A percentile compares a stretch with the other conserved stretches of the same genome.
phyloP scores from a whole-genome alignment of 345 rosid genomes.

The Gossypium ekmanianum region DNA sequence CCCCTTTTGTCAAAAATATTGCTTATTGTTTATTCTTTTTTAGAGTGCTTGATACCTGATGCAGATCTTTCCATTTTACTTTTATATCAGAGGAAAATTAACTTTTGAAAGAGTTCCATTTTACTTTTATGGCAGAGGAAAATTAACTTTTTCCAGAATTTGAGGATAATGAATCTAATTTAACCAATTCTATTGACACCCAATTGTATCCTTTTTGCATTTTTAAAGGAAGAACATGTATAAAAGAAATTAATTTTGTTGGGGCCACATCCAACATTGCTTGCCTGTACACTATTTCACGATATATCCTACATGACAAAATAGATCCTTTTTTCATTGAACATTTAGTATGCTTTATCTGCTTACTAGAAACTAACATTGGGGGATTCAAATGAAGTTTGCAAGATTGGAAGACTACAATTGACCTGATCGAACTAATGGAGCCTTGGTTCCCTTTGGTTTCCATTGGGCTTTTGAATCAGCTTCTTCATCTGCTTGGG shows the following conservation, averaged over 20 bases:
- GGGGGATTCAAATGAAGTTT: constrained; percentile 42
- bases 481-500: constrained; percentile 71
- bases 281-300: neutral
- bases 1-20: constrained; percentile 7
- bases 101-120: neutral
- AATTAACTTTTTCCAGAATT: neutral
- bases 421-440: constrained; percentile 53
- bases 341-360: neutral
- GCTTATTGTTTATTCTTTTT: neutral
- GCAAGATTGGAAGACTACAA: constrained; percentile 69
- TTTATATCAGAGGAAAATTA: constrained; percentile 4
- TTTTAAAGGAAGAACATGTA: neutral
- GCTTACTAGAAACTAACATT: constrained; percentile 15
- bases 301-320: neutral
- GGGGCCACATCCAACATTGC: neutral
- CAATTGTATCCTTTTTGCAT: constrained; percentile 1
- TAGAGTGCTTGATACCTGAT: constrained; percentile 5
- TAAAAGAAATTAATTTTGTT: constrained; percentile 2
- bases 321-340: constrained; percentile 3
- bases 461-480: constrained; percentile 70
- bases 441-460: constrained; percentile 55
- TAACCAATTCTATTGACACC: neutral
- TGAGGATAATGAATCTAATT: constrained; percentile 5
- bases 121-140: neutral
- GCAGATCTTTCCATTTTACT: neutral